Percentiles rank a stretch among this genome's conserved stretches.
These are phyloP conservation scores for Cercospora sp. DNA, from an alignment of 2,329 filamentous ascomycete genomes.

Conservation along the genomic window DNA sequence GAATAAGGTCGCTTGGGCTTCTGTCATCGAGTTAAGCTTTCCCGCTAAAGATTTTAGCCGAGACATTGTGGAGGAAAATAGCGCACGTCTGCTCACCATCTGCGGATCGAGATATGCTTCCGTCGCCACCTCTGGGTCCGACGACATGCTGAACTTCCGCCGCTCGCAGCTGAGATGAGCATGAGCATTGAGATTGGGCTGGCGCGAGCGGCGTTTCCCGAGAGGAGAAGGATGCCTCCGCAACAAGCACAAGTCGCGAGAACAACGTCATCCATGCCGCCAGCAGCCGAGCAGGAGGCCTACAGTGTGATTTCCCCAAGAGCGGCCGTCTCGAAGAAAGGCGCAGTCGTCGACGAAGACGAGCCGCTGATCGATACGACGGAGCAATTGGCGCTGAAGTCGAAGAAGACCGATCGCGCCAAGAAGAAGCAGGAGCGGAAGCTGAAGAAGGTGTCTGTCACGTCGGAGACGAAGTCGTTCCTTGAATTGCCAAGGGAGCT, in stretches of 20 bases:
- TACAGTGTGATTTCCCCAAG: slow-evolving; percentile 21
- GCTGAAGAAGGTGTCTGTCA: slow-evolving; percentile 37
- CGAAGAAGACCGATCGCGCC: slow-evolving; percentile 55
- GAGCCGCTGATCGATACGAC: slow-evolving; percentile 55
- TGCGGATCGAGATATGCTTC: neutral
- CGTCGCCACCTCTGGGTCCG: neutral
- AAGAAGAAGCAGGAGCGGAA: slow-evolving; percentile 43
- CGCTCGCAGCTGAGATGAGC: slow-evolving; percentile 3
- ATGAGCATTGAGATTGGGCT: neutral
- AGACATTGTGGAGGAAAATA: slow-evolving; percentile 1
- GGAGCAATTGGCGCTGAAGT: slow-evolving; percentile 50
- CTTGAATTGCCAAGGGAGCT: slow-evolving; percentile 57
- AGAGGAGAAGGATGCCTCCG: neutral
- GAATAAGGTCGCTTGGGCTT: neutral
- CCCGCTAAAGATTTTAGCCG: neutral
- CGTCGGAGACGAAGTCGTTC: slow-evolving; percentile 41
- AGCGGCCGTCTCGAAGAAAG: slow-evolving; percentile 13
- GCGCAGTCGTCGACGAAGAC: slow-evolving; percentile 37
- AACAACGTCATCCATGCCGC: slow-evolving; percentile 1
- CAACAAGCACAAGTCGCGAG: neutral
- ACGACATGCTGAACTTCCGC: neutral
- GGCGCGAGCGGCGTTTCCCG: neutral
- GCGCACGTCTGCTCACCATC: neutral
- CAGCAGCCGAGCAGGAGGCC: slow-evolving; percentile 10
- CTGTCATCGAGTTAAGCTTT: neutral